Base-by-base conservation (phyloP, 257 asterid genomes). In the Solanum dulcamara region DNA sequence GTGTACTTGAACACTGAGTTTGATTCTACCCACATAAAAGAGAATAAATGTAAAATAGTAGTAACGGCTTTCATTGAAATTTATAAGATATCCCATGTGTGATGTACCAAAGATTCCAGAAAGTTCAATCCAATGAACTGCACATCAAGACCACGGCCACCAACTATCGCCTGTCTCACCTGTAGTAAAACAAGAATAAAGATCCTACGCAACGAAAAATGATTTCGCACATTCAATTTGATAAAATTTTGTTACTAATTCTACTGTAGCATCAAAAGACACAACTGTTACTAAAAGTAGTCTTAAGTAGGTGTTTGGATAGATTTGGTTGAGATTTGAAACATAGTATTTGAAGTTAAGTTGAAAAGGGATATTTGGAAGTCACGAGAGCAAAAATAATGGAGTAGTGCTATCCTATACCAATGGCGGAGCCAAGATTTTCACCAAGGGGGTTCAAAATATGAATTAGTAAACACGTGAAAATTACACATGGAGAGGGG, bases 141-240 rank as follows among this genome's bases (percentile, higher is more conserved):
- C 88, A 91, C 95, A 88, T 91, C 94, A 81, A 92, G 88, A 75
- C 95, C 95, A 89, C 90, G 97, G 90, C 86, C 89, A 55, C 98
- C 97, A 75, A 89, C 85, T 82, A 93, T 90, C 75, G 97, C 96
- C 84, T 92, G 94, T 89, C 93, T 92, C 89, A 94, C 97, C 99
- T 96, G 94, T 84, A 91, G 82, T 83, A 81, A 68, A 66, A 83
- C 37, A 24, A 67, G 60, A 42, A 42, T 64, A 37, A 75, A 46
- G 24, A 44, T 44, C 82, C 13, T 51, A 75, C 14, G 59, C 82
- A 75, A 44, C 24, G 12, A 75, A 75, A 75, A 26, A 75, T 28
- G 9, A 75, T 44, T 44, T 75, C 26, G 82, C 82, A 75, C 82
- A 75, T 75, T 15, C 81, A 75, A 75, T 20, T 26, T 75, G 18